Percentiles rank a stretch among this genome's conserved stretches.
phyloP scores from a whole-genome alignment of 1,284 basidiomycete genomes.

The Rhizoctonia solani region DNA sequence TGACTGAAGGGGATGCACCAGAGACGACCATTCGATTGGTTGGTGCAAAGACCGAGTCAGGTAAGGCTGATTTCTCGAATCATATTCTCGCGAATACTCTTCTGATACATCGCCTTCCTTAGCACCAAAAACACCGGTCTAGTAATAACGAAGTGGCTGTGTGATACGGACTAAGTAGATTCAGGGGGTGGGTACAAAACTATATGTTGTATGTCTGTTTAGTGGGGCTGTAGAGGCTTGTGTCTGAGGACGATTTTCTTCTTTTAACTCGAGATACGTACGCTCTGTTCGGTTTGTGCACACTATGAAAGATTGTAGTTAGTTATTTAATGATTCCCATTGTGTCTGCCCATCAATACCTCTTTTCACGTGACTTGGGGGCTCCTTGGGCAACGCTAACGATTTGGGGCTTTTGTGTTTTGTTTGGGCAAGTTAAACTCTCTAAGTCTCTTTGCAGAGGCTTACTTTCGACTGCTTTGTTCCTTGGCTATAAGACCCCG shows the following conservation, averaged over 20 bases:
- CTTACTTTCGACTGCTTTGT: too few species aligned
- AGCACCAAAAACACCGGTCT: too few species aligned
- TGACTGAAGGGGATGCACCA: background rate
- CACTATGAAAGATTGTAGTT: conserved; percentile 33
- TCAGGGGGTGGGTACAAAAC: too few species aligned
- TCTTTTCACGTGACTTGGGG: background rate
- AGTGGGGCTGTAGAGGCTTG: background rate
- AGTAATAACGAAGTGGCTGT: too few species aligned
- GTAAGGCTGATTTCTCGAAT: conserved; percentile 4
- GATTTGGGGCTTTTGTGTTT: background rate
- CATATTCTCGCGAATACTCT: too few species aligned
- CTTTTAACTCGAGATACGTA: too few species aligned
- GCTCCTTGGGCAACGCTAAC: background rate
- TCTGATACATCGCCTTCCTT: background rate
- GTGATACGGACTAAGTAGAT: too few species aligned
- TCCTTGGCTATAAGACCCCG: too few species aligned
- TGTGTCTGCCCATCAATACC: background rate
- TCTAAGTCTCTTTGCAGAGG: too few species aligned
- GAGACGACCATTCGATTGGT: conserved; percentile 24
- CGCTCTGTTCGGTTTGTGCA: conserved; percentile 1
- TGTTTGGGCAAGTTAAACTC: background rate
- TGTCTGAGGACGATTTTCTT: background rate
- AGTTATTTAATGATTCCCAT: conserved; percentile 30
- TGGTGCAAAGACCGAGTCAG: background rate
- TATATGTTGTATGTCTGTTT: too few species aligned